Conservation (phyloP, 139 green algal species). For the Tetradesmus lagerheimii region DNA sequence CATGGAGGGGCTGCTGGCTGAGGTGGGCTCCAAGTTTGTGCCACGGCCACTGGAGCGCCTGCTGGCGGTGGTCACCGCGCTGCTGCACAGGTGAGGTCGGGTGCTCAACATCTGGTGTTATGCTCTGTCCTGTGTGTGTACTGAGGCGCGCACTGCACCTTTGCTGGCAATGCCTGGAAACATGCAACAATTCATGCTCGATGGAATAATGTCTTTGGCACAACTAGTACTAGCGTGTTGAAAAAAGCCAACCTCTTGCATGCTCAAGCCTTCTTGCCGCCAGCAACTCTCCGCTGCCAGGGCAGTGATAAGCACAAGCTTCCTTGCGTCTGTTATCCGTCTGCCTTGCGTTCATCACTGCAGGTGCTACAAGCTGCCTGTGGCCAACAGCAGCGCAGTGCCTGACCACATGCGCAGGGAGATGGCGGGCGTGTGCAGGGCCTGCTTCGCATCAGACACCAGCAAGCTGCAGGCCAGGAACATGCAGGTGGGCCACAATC, state of each 20-base stretch:
- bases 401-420: slow-evolving; percentile 86
- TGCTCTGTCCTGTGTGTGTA: background rate
- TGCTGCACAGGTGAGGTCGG: slow-evolving; percentile 87
- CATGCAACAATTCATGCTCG: too few species aligned
- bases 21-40: slow-evolving; percentile 86
- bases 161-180: too few species aligned
- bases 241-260: too few species aligned
- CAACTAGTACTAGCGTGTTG: too few species aligned
- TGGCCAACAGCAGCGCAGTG: slow-evolving; percentile 65
- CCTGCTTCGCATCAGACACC: slow-evolving; percentile 73
- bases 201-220: too few species aligned
- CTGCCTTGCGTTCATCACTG: too few species aligned
- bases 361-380: slow-evolving; percentile 51
- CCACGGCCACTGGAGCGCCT: slow-evolving; percentile 93
- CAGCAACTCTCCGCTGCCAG: too few species aligned
- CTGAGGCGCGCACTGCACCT: too few species aligned
- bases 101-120: too few species aligned
- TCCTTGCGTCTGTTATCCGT: too few species aligned
- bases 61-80: slow-evolving; percentile 92
- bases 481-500: slow-evolving; percentile 36
- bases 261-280: too few species aligned
- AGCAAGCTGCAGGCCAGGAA: slow-evolving; percentile 4
- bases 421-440: slow-evolving; percentile 86
- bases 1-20: slow-evolving; percentile 67
- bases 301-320: too few species aligned